phyloP scores from a whole-genome alignment of 2,329 filamentous ascomycete species.

The Aspergillus pseudoterreus region DNA sequence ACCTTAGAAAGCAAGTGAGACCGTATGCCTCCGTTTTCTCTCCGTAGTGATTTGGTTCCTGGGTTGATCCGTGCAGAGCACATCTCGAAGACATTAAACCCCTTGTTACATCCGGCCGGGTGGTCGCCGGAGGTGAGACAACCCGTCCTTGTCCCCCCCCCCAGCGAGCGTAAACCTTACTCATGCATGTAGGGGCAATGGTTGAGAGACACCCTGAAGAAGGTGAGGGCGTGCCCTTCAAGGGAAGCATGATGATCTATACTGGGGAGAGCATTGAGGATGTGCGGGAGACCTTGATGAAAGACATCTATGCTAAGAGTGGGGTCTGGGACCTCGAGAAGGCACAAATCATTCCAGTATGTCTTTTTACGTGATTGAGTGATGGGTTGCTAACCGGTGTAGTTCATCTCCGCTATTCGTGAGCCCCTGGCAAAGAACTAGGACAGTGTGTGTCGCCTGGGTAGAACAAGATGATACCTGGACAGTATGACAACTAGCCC shows the following conservation, averaged over 20 bases:
- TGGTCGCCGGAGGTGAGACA: conserved; percentile 13
- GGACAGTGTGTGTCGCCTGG: no score
- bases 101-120: conserved; percentile 11
- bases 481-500: no score
- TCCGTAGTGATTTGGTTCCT: background rate
- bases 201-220: conserved; percentile 11
- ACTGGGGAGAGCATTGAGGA: conserved; percentile 14
- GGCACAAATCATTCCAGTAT: conserved; percentile 13
- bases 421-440: background rate
- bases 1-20: conserved; percentile 10
- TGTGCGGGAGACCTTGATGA: conserved; percentile 11
- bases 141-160: background rate
- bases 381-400: background rate
- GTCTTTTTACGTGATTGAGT: background rate
- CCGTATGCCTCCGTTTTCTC: background rate
- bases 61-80: background rate
- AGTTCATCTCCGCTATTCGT: background rate
- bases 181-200: conserved; percentile 11
- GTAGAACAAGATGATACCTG: no score
- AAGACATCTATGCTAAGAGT: conserved; percentile 16
- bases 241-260: conserved; percentile 18
- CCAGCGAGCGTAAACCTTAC: background rate
- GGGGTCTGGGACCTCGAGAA: conserved; percentile 20
- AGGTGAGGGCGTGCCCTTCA: conserved; percentile 9
- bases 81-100: conserved; percentile 14